A percentile compares a stretch with the other conserved stretches of the same genome.
Evolutionary conservation across 2,329 filamentous ascomycete genomes (phyloP).

Genomic region (Apiospora phragmitis): DNA sequence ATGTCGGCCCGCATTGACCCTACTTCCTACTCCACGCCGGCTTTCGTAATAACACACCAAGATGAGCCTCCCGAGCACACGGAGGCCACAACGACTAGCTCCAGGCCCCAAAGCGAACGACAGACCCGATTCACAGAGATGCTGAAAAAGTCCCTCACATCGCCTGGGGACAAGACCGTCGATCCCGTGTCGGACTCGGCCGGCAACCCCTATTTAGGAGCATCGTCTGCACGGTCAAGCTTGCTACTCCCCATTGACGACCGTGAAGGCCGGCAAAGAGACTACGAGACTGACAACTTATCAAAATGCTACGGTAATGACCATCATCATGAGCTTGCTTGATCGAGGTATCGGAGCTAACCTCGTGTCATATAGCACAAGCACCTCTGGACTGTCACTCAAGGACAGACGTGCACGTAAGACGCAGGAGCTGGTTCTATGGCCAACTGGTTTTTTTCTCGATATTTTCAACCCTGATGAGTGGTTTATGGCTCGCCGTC

Average conservation of each 20-base stretch:
- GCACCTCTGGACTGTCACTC: constrained; percentile 30
- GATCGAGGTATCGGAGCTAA: not conserved
- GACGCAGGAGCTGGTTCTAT: constrained; percentile 47
- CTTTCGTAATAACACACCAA: not conserved
- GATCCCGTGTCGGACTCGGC: constrained; percentile 12
- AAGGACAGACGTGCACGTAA: constrained; percentile 29
- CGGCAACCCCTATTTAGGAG: constrained; percentile 16
- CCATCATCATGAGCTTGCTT: not conserved
- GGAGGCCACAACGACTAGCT: not conserved
- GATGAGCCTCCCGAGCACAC: not conserved
- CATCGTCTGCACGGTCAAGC: constrained; percentile 15
- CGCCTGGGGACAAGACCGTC: constrained; percentile 17
- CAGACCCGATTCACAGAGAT: constrained; percentile 25
- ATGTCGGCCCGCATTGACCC: not conserved
- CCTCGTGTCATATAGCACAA: constrained; percentile 20
- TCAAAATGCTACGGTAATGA: constrained; percentile 23
- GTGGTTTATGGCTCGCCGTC: constrained; percentile 65
- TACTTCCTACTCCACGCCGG: not conserved
- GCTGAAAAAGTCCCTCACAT: constrained; percentile 20
- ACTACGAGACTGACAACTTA: constrained; percentile 20
- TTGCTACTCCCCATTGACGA: constrained; percentile 13
- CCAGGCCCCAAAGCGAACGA: constrained; percentile 10
- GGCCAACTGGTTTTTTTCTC: constrained; percentile 49
- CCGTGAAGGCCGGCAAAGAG: constrained; percentile 17
- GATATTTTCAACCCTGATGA: constrained; percentile 63